Evolutionary conservation across 352 stramenopile genomes (phyloP), one percentile per base, ranked within the genome.

Genomic region (Phytophthora palmivora): DNA sequence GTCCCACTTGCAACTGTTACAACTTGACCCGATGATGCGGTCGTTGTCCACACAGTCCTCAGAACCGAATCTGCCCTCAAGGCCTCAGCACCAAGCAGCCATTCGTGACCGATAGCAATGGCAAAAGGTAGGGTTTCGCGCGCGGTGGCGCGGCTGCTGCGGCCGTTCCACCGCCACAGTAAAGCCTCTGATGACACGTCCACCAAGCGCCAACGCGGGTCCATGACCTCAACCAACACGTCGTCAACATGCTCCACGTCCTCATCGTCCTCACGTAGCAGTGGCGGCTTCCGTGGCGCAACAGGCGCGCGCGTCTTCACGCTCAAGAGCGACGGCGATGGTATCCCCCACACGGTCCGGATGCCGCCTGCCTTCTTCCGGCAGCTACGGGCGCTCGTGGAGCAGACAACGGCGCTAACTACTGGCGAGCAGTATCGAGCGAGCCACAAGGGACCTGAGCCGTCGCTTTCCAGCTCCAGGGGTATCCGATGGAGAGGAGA

Each of bases 331-430:
- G 32, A 59, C 54, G 18, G 54, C 5, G 44, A 58, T 18, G 44
- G 50, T 28, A 48, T 63, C 12, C 70, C 62, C 1, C 34, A 64
- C 39, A 53, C 65, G 26, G 56, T 82, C 16, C 32, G 68, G 26
- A 67, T 86, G 46, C 77, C 77, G 9, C 53, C 62, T 5, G 58
- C 59, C 0, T 76, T 84, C 34, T 78, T 78, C 39, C 67, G 67
- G 6, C 67, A 79, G 19, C 48, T 79, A 54, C 61, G 59, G 12
- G 58, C 74, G 41, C 18, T 83, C 9, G 28, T 47, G 12, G 63
- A 75, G 58, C 72, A 74, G 57, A 66, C 67, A 18, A 38, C 52
- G 15, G 41, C 62, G 19, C 53, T 71, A 5, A 33, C 63, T 11
- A 49, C 37, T 7, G 54, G 68, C 5, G 53, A 75, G 19, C 57